Evolutionary conservation across 495 filamentous ascomycete species (phyloP).

Genomic region (Penicillium malachiteum): DNA sequence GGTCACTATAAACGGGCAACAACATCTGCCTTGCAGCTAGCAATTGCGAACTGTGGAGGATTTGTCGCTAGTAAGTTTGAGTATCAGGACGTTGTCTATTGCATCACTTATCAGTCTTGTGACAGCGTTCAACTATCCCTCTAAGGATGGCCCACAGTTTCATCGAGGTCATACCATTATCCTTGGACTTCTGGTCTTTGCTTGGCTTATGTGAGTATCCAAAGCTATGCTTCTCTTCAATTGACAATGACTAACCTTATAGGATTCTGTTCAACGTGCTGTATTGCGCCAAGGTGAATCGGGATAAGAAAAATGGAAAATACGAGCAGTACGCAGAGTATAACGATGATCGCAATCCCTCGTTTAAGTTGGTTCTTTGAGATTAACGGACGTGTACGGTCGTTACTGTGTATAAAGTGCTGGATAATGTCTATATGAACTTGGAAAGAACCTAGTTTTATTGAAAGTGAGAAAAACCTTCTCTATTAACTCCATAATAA

Average conservation of each 20-base stretch:
- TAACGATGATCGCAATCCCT: constrained; percentile 66
- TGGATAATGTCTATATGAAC: background rate
- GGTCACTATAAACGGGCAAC: constrained; percentile 64
- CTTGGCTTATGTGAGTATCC: constrained; percentile 63
- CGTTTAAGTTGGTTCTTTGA: constrained; percentile 62
- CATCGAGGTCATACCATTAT: constrained; percentile 60
- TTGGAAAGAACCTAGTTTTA: too few species aligned
- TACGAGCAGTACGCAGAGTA: constrained; percentile 57
- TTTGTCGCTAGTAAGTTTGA: constrained; percentile 55
- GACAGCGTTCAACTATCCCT: constrained; percentile 59
- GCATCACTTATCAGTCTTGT: background rate
- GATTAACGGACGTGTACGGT: background rate
- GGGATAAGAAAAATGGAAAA: constrained; percentile 61
- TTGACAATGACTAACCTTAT: background rate
- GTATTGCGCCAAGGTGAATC: constrained; percentile 65
- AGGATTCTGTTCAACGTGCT: constrained; percentile 64
- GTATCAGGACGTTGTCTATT: background rate
- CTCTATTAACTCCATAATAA: too few species aligned
- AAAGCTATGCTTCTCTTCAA: background rate
- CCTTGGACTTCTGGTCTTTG: constrained; percentile 54
- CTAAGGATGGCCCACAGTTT: constrained; percentile 44
- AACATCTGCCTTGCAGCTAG: constrained; percentile 53
- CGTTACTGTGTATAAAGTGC: background rate
- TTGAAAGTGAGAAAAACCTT: too few species aligned
- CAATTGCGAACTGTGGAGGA: constrained; percentile 56